Conservation (phyloP, 1,284 basidiomycete species). For the Marasmius sp. region DNA sequence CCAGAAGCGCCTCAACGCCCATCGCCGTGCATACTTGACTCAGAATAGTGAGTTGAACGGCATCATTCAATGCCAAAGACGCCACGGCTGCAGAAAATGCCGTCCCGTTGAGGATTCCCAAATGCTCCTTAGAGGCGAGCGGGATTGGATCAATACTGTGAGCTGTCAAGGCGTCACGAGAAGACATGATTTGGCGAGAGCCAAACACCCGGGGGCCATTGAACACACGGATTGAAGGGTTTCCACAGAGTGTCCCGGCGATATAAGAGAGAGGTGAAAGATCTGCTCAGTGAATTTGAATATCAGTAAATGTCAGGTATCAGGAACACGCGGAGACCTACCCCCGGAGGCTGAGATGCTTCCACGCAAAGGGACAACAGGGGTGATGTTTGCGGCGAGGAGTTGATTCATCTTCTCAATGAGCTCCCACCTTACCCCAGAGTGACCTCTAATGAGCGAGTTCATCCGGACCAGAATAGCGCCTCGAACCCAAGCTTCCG, state of each 20-base stretch:
- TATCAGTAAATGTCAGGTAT: conserved; percentile 10
- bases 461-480: conserved; percentile 88
- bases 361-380: conserved; percentile 82
- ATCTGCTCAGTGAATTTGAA: conserved; percentile 40
- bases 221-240: conserved; percentile 77
- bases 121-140: conserved; percentile 80
- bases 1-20: conserved; percentile 79
- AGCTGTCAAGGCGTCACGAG: conserved; percentile 64
- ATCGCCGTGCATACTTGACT: conserved; percentile 81
- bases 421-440: conserved; percentile 80
- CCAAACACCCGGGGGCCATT: conserved; percentile 54
- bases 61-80: conserved; percentile 68
- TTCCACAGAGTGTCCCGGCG: conserved; percentile 76
- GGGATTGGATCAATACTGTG: conserved; percentile 68
- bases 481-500: conserved; percentile 88
- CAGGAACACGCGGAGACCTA: conserved; percentile 26
- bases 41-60: conserved; percentile 70
- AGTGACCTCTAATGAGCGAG: conserved; percentile 86
- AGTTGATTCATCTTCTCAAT: conserved; percentile 79
- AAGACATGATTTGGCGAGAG: conserved; percentile 56
- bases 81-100: conserved; percentile 75
- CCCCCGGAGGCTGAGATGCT: conserved; percentile 84
- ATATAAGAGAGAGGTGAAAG: conserved; percentile 83
- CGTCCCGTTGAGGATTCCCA: conserved; percentile 82
- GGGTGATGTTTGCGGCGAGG: conserved; percentile 73